phyloP scores from a whole-genome alignment of 768 basidiomycete genomes.

The Sistotremastrum suecicum region DNA sequence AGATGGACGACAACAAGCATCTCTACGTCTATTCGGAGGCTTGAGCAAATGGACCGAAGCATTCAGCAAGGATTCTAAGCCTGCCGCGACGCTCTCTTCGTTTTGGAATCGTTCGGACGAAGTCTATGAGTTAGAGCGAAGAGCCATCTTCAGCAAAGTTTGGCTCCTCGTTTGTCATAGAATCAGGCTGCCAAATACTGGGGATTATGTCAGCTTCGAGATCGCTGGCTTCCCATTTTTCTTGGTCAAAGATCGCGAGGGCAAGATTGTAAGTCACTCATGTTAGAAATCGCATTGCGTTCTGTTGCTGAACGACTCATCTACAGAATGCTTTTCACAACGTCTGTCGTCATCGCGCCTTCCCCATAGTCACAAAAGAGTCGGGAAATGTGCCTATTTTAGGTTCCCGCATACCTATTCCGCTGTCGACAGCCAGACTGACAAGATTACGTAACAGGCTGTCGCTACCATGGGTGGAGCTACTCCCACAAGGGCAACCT shows the following conservation, averaged over 20 bases:
- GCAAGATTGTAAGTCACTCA: neutral
- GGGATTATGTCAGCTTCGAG: conserved; percentile 4
- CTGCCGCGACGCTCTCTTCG: conserved; percentile 3
- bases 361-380: conserved; percentile 5
- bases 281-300: neutral
- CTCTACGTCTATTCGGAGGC: too few species aligned
- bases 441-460: neutral
- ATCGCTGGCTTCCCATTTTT: conserved; percentile 2
- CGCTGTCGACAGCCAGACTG: neutral
- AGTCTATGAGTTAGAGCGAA: conserved; percentile 4
- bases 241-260: neutral
- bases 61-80: neutral
- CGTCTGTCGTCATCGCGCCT: conserved; percentile 6
- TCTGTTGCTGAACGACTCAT: neutral
- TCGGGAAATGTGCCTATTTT: conserved; percentile 1
- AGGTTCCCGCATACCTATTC: neutral
- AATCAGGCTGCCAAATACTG: conserved; percentile 1
- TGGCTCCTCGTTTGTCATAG: conserved; percentile 5
- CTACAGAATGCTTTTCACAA: conserved; percentile 2
- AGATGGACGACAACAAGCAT: too few species aligned
- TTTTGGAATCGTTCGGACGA: conserved; percentile 2
- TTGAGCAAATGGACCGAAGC: too few species aligned
- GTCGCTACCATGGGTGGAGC: conserved; percentile 5
- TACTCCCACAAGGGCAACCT: conserved; percentile 3
- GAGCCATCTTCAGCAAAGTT: conserved; percentile 6